phyloP scores from a whole-genome alignment of 2,329 filamentous ascomycete species.

The Falciphora oryzae region DNA sequence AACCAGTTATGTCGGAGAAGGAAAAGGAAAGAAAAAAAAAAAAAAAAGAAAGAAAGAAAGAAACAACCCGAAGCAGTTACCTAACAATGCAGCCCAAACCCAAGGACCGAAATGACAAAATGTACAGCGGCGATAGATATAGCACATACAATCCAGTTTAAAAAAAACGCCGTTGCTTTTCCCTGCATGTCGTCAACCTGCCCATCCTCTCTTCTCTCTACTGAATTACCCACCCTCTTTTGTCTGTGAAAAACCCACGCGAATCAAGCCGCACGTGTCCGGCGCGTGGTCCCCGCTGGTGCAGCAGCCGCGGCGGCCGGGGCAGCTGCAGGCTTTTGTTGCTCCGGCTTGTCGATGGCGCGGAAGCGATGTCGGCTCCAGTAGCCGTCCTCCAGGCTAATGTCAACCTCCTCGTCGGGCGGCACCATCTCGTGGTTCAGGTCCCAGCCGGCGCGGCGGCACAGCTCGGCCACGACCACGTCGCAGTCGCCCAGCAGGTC shows the following conservation, averaged over 20 bases:
- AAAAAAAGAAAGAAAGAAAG: no score
- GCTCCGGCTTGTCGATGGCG: neutral
- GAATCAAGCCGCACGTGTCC: neutral
- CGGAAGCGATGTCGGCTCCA: slow-evolving; percentile 30
- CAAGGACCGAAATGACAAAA: neutral
- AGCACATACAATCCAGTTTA: neutral
- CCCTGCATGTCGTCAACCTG: neutral
- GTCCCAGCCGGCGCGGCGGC: slow-evolving; percentile 73
- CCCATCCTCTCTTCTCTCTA: neutral
- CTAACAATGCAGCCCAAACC: neutral
- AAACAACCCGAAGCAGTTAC: neutral
- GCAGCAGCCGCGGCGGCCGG: no score
- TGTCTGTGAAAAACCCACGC: no score
- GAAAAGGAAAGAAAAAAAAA: neutral
- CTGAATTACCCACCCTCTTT: no score
- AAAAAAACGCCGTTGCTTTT: neutral
- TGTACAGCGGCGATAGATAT: neutral
- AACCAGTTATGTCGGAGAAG: no score
- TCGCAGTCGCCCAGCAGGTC: slow-evolving; percentile 96
- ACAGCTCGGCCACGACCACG: slow-evolving; percentile 80
- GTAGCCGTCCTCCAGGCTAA: slow-evolving; percentile 43
- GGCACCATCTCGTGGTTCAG: slow-evolving; percentile 79
- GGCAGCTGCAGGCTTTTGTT: neutral
- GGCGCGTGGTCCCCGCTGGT: neutral
- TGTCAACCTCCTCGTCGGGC: slow-evolving; percentile 54